Conservation (phyloP, 495 filamentous ascomycete species). For the Hypoxylon subgilvum region DNA sequence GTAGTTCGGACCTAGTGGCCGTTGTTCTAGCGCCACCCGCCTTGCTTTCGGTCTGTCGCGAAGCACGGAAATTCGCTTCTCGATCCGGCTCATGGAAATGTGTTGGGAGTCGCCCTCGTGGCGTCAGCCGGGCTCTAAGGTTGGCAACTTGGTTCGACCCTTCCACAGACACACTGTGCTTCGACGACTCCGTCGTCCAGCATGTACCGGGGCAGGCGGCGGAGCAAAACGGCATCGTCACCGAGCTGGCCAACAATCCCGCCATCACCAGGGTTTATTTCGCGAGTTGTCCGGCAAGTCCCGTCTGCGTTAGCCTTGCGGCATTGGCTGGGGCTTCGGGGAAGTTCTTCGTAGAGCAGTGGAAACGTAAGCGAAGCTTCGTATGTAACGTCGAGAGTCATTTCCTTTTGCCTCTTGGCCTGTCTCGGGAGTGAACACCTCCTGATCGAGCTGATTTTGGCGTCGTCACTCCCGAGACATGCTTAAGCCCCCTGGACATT, state of each 20-base stretch:
- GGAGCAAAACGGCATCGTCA: conserved; percentile 21
- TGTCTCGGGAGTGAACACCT: not conserved
- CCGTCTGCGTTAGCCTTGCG: conserved; percentile 27
- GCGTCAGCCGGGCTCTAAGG: conserved; percentile 8
- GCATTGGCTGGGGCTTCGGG: conserved; percentile 15
- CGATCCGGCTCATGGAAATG: conserved; percentile 26
- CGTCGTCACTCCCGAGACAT: not conserved
- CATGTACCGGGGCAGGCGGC: not conserved
- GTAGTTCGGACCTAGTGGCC: conserved; percentile 26
- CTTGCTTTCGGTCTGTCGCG: conserved; percentile 24
- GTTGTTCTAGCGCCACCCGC: conserved; percentile 26
- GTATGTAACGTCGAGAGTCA: not conserved
- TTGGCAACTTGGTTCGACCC: conserved; percentile 30
- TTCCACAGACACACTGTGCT: conserved; percentile 29
- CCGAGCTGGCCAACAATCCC: conserved; percentile 18
- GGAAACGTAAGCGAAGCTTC: conserved; percentile 30
- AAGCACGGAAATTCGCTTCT: conserved; percentile 17
- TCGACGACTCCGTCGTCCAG: conserved; percentile 28
- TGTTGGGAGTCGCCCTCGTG: conserved; percentile 28
- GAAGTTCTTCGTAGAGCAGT: conserved; percentile 30
- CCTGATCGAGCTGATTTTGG: not conserved
- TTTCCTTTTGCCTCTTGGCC: not conserved
- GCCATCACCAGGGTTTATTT: conserved; percentile 29
- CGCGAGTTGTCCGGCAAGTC: conserved; percentile 22
- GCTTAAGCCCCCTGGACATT: not conserved